Percentiles rank a stretch among this genome's conserved stretches.
phyloP scores from a whole-genome alignment of 257 asterid species.

The Solanum bulbocastanum region DNA sequence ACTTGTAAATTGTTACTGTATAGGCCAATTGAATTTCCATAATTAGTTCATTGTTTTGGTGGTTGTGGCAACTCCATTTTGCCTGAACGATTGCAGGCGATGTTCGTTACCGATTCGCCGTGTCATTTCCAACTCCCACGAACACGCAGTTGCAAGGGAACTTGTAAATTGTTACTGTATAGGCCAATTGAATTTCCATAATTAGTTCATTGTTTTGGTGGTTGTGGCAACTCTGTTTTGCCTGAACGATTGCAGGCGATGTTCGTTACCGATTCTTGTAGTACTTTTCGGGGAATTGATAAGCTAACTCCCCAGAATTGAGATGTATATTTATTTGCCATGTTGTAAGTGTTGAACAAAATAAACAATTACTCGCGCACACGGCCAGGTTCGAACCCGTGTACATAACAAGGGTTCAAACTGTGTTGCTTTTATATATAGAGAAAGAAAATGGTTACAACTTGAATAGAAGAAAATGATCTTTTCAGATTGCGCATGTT shows the following conservation, averaged over 20 bases:
- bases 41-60: conserved; percentile 7
- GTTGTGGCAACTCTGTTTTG: background rate
- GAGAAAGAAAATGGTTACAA: too few species aligned
- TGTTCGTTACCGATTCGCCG: background rate
- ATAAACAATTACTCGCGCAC: too few species aligned
- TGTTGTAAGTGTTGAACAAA: background rate
- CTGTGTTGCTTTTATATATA: too few species aligned
- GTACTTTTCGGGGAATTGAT: background rate
- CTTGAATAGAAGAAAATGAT: too few species aligned
- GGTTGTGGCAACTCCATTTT: background rate
- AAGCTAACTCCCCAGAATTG: background rate
- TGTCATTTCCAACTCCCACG: background rate
- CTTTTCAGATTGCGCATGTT: background rate
- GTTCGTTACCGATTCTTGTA: background rate
- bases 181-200: background rate
- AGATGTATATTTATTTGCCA: too few species aligned
- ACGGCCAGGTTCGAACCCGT: too few species aligned
- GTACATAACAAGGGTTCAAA: too few species aligned
- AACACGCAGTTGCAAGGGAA: background rate
- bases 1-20: conserved; percentile 11
- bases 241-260: background rate
- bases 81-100: background rate
- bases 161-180: conserved; percentile 11
- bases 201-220: conserved; percentile 7
- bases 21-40: background rate